These are phyloP conservation scores for Trichoderma hamatum DNA, from an alignment of 2,329 filamentous ascomycete species.

Conservation along the genomic window DNA sequence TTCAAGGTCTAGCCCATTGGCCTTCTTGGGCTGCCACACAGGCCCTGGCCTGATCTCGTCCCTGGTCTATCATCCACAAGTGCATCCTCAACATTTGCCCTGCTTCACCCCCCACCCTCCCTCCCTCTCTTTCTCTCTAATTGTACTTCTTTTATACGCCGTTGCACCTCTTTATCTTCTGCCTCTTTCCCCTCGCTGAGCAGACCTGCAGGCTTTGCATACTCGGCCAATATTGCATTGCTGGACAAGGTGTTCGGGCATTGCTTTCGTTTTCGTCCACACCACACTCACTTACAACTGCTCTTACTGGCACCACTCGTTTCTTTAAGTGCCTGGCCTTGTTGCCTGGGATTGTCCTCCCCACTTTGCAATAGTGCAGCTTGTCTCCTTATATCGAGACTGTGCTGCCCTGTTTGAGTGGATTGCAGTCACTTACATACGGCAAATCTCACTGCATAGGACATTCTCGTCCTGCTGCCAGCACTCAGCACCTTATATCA, in stretches of 20 bases:
- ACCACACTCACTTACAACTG: slow-evolving; percentile 28
- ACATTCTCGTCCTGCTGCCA: neutral
- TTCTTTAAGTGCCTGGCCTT: slow-evolving; percentile 1
- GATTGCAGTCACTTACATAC: slow-evolving; percentile 4
- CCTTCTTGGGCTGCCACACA: slow-evolving; percentile 20
- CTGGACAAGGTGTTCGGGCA: slow-evolving; percentile 20
- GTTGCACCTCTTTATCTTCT: slow-evolving; percentile 24
- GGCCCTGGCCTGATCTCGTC: slow-evolving; percentile 17
- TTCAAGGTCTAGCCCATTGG: slow-evolving; percentile 6
- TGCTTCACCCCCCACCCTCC: slow-evolving; percentile 21
- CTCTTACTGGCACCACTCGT: slow-evolving; percentile 18
- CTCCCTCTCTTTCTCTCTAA: slow-evolving; percentile 6
- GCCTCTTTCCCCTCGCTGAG: slow-evolving; percentile 9
- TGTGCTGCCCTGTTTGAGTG: neutral
- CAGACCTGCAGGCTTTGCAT: slow-evolving; percentile 3
- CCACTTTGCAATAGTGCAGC: neutral
- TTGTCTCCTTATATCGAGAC: slow-evolving; percentile 5
- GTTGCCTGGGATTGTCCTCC: neutral
- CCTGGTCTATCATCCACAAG: slow-evolving; percentile 10
- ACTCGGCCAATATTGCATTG: slow-evolving; percentile 19
- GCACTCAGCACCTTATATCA: neutral
- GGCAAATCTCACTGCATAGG: neutral
- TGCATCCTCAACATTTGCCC: slow-evolving; percentile 18
- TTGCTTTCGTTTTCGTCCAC: slow-evolving; percentile 21
- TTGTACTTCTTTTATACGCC: slow-evolving; percentile 19